phyloP scores from a whole-genome alignment of 306 rosid genomes.

The Cucumis hystrix region DNA sequence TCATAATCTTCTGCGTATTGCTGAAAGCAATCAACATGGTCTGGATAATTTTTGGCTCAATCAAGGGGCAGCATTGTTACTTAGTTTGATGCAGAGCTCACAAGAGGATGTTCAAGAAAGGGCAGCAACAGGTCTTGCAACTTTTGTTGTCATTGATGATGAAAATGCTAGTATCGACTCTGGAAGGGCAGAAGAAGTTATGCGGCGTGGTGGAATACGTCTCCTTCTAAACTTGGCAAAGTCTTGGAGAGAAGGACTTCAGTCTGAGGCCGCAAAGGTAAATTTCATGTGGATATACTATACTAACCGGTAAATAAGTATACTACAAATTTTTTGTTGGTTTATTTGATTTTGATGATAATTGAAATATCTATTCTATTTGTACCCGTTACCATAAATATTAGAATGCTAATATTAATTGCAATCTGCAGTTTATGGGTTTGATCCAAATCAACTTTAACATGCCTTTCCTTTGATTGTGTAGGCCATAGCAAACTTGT shows the following conservation, averaged over 20 bases:
- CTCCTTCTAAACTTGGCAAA: conserved; percentile 85
- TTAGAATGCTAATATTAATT: not conserved
- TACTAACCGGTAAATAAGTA: not conserved
- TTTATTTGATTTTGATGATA: not conserved
- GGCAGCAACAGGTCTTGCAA: conserved; percentile 99
- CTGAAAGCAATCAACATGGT: conserved; percentile 92
- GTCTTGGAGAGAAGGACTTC: conserved; percentile 98
- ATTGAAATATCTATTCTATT: not conserved
- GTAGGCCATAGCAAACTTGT: conserved; percentile 97
- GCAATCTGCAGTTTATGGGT: not conserved
- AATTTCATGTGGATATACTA: conserved; percentile 4
- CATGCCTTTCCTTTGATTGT: not conserved
- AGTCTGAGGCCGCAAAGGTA: conserved; percentile 98
- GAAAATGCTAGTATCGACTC: conserved; percentile 91
- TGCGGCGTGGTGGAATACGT: conserved; percentile 91
- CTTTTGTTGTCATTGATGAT: conserved; percentile 97
- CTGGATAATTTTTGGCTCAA: conserved; percentile 85
- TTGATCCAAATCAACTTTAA: conserved; percentile 3
- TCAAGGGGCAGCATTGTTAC: conserved; percentile 88
- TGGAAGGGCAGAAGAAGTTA: conserved; percentile 94
- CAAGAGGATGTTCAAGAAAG: conserved; percentile 99
- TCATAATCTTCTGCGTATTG: conserved; percentile 86
- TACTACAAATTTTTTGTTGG: not conserved
- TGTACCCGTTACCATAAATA: not conserved
- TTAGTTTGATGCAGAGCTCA: conserved; percentile 90